Evolutionary conservation across 306 rosid species (phyloP).

Genomic region (Sesbania bispinosa): DNA sequence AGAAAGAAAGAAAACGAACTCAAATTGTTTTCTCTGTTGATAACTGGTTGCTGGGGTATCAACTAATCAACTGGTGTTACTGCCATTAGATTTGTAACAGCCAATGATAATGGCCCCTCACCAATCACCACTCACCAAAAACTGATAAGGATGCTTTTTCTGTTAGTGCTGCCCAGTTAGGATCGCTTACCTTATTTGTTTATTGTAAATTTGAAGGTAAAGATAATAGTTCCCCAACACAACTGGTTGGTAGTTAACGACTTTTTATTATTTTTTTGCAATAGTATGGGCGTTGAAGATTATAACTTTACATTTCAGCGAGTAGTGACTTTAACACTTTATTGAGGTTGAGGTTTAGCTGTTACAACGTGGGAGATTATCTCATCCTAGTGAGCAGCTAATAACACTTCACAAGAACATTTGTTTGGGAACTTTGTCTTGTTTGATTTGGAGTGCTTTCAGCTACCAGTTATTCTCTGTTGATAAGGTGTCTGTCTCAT

Average conservation of each 20-base stretch:
- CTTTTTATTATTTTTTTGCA: neutral
- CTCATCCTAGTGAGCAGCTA: no score
- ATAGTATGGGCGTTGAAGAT: neutral
- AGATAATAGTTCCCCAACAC: neutral
- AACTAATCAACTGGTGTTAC: no score
- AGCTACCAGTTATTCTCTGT: no score
- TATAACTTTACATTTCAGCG: neutral
- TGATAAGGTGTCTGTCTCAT: no score
- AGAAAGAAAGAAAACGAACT: neutral
- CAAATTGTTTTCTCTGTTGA: neutral
- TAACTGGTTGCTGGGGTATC: no score
- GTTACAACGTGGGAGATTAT: no score
- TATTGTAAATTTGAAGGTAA: neutral
- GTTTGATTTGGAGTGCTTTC: no score
- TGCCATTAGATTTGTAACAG: conserved; percentile 4
- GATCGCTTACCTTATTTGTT: conserved; percentile 8
- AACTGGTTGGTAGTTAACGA: neutral
- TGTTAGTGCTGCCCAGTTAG: conserved; percentile 11
- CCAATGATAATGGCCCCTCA: conserved; percentile 9
- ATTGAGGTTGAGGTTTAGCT: no score
- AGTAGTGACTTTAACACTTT: neutral
- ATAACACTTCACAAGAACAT: no score
- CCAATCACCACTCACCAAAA: conserved; percentile 17
- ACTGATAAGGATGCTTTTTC: conserved; percentile 8
- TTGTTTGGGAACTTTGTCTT: no score